Evolutionary conservation across 1,284 basidiomycete genomes (phyloP).

Genomic region (Malassezia dermatis): DNA sequence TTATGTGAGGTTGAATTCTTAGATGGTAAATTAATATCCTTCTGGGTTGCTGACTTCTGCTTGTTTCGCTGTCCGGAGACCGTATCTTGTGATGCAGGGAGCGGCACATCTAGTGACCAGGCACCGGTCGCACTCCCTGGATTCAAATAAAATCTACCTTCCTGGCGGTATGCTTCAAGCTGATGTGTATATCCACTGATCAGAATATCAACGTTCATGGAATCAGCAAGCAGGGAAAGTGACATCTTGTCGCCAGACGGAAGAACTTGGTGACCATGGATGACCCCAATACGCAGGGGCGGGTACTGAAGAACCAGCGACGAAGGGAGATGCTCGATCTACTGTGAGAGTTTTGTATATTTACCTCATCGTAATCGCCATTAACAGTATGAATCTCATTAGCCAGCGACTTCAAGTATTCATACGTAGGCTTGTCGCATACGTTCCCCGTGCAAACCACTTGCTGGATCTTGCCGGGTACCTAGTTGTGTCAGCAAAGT

Average conservation of each 20-base stretch:
- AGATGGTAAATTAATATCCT: neutral
- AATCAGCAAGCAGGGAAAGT: slow-evolving; percentile 67
- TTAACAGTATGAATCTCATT: slow-evolving; percentile 82
- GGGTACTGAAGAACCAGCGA: slow-evolving; percentile 72
- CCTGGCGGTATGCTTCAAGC: slow-evolving; percentile 86
- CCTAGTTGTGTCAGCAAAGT: neutral
- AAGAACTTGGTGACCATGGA: slow-evolving; percentile 89
- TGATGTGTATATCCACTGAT: slow-evolving; percentile 90
- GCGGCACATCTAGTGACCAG: slow-evolving; percentile 58
- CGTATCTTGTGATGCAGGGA: neutral
- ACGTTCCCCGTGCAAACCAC: slow-evolving; percentile 96
- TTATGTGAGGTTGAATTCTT: slow-evolving; percentile 19
- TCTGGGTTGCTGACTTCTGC: neutral
- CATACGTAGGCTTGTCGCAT: slow-evolving; percentile 91
- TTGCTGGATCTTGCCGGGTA: slow-evolving; percentile 91
- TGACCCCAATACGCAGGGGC: slow-evolving; percentile 80
- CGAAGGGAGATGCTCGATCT: slow-evolving; percentile 64
- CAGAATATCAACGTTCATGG: slow-evolving; percentile 95
- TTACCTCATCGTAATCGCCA: slow-evolving; percentile 85
- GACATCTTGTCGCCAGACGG: slow-evolving; percentile 85
- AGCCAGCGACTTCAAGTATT: slow-evolving; percentile 93
- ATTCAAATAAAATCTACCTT: slow-evolving; percentile 86
- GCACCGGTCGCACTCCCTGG: slow-evolving; percentile 91
- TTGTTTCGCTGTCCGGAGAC: neutral
- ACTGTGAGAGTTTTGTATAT: slow-evolving; percentile 24